Base-by-base conservation (phyloP, 179 eudicot species). In the Actinidia chinensis region DNA sequence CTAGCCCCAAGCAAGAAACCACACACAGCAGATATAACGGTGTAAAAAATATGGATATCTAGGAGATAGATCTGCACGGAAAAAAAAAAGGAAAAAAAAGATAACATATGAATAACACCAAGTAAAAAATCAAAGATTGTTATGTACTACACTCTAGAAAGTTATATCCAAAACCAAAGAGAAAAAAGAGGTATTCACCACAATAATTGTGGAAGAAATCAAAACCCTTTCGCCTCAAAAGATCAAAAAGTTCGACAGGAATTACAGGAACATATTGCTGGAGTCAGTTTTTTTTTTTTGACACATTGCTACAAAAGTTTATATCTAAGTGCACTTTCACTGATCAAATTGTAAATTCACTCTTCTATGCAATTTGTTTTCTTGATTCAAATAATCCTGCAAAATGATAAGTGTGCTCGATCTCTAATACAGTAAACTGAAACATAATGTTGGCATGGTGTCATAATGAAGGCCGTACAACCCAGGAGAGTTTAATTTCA, bases 1-100 rank as follows among this genome's bases (percentile, higher is more conserved):
- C 97, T 90, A 44, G 99, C 99, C 48, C 99, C 99, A 70, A 96
- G 87, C 88, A 96, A 81, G 80, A 96, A 94, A 59, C 99, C 99
- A 88, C 88, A 89, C 12, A 94, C 78, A 71, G 99, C 99, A 67
- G 99, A 96, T 56, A 96, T 79, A 63, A 96, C 67, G 11, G 99
- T 96, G 84, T 96, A 94, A 79, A 96, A 92, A 54, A 96, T 78
- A 79, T 89, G 79, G 71, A 88, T 85, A 82, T 96, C 99, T 20
- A 96, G 76, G 58, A 94, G 91, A 87, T 96, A 96, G 71, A 96
- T 94, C 99, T 96, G 97, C 88, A 85, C 13, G 9, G 22, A 1
- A 47, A 55, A 25, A 18, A 20, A 12, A 23, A 71, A 56, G 25
- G 52, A 36, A 18, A 73, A 73, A 73, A 43, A 64, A 46, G 33